Evolutionary conservation across 306 rosid species (phyloP).

Genomic region (Lathyrus tuberosus): DNA sequence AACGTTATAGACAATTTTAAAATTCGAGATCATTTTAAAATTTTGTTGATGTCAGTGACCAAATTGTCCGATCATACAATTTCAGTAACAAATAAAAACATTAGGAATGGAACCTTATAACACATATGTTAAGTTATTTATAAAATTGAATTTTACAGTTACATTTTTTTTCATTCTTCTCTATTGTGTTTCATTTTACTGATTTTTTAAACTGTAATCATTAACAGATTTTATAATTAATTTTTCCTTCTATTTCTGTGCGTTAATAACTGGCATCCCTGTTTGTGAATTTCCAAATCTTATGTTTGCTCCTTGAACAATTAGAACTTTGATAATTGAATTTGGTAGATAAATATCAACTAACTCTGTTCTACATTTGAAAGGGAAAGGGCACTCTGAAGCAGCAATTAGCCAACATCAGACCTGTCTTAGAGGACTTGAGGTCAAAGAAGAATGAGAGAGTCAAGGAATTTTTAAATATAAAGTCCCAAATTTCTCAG

Average conservation of each 20-base stretch:
- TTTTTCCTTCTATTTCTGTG: slow-evolving; percentile 16
- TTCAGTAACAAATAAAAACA: background rate
- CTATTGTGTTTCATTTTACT: background rate
- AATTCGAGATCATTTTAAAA: background rate
- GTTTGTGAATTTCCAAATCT: slow-evolving; percentile 24
- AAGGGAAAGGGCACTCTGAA: slow-evolving; percentile 75
- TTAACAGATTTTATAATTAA: slow-evolving; percentile 15
- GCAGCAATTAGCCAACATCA: slow-evolving; percentile 62
- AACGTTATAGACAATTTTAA: background rate
- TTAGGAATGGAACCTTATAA: slow-evolving; percentile 2
- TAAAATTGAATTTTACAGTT: background rate
- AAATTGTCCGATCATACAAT: background rate
- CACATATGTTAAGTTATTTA: too few relatives aligned
- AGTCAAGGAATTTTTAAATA: slow-evolving; percentile 61
- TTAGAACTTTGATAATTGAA: slow-evolving; percentile 26
- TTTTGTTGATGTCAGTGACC: background rate
- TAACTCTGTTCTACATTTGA: slow-evolving; percentile 45
- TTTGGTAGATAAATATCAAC: slow-evolving; percentile 28
- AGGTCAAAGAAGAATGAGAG: slow-evolving; percentile 70
- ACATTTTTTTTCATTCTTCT: background rate
- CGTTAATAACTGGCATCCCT: background rate
- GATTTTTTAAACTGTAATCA: background rate
- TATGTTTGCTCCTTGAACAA: background rate
- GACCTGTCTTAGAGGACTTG: slow-evolving; percentile 71
- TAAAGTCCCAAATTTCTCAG: slow-evolving; percentile 62